Evolutionary conservation across 805 yeast genomes (phyloP).

Genomic region (Candida multigemmis): DNA sequence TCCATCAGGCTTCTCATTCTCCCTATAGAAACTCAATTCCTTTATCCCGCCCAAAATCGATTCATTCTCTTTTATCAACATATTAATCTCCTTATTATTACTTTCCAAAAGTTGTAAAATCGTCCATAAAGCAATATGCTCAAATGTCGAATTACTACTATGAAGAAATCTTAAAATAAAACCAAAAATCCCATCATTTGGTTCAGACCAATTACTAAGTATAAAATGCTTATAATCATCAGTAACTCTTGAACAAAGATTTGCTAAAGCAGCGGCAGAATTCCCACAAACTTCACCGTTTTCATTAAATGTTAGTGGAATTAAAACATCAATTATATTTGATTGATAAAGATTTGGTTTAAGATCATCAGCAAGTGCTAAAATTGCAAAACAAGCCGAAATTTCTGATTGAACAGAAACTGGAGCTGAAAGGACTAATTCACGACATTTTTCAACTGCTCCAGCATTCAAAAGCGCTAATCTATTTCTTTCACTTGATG

Average conservation of each 20-base stretch:
- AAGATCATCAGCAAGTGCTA: slow-evolving; percentile 92
- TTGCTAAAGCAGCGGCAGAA: slow-evolving; percentile 97
- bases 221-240: slow-evolving; percentile 69
- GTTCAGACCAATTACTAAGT: slow-evolving; percentile 67
- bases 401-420: slow-evolving; percentile 92
- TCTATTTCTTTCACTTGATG: slow-evolving; percentile 88
- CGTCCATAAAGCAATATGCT: slow-evolving; percentile 97
- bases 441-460: slow-evolving; percentile 89
- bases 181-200: slow-evolving; percentile 78
- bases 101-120: slow-evolving; percentile 87
- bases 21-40: slow-evolving; percentile 33
- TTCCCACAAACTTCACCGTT: slow-evolving; percentile 97
- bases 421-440: slow-evolving; percentile 77
- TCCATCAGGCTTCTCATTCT: slow-evolving; percentile 21
- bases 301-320: slow-evolving; percentile 81
- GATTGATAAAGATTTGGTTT: slow-evolving; percentile 76
- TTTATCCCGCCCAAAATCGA: slow-evolving; percentile 47
- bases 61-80: slow-evolving; percentile 45
- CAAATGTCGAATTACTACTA: slow-evolving; percentile 86
- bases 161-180: slow-evolving; percentile 74
- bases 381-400: slow-evolving; percentile 93
- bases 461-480: slow-evolving; percentile 89
- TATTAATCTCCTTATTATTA: slow-evolving; percentile 55
- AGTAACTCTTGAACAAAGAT: slow-evolving; percentile 78
- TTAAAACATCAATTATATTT: slow-evolving; percentile 78